Evolutionary conservation across 208 protist species (phyloP), one percentile per base, ranked within the genome.

Genomic region (Kentomonas sorsogonicus): DNA sequence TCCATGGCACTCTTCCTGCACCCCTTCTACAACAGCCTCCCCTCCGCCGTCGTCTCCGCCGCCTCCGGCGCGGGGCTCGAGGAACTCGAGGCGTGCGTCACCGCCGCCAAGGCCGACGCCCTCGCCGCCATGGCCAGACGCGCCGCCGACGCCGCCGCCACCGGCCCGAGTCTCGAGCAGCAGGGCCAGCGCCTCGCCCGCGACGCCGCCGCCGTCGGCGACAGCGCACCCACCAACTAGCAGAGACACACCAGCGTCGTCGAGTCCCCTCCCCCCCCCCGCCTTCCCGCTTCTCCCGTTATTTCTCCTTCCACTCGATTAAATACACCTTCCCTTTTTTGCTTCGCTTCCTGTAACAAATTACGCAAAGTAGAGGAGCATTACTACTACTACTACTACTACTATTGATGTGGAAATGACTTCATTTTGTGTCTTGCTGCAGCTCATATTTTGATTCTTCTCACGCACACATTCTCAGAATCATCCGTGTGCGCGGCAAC

Each of bases 1-100:
- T 98, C 96, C 23, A 89, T 99, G 61, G 87, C 86, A 1, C 75
- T 99, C 11, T 97, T 99, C 16, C 69, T 99, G n/a, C 97, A 99
- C 39, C 96, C 98, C 50, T 99, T 99, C 55, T 99, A 99, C 74
- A 72, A 94, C 40, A 72, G 74, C 52, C 54, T 98, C 15, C 75
- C 74, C 18, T 77, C 67, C 58, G 94, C 96, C 7, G 93, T 85
- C 31, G 89, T 99, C 9, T 98, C 96, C 0, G 96, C 97, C 2
- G 78, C 92, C 0, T 89, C 95, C 10, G 97, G 84, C 0, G 76
- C 77, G 1, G 96, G 96, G 13, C 89, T 98, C 40, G 78, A 90
- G 29, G 76, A 95, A 20, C 79, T 98, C 10, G 92, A 94, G 7
- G 73, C 63, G 18, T 71, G 76, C 0, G 55, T 99, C 6, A 77